Conservation (phyloP, 805 yeast species). For the Pichia rugopelliculosa region DNA sequence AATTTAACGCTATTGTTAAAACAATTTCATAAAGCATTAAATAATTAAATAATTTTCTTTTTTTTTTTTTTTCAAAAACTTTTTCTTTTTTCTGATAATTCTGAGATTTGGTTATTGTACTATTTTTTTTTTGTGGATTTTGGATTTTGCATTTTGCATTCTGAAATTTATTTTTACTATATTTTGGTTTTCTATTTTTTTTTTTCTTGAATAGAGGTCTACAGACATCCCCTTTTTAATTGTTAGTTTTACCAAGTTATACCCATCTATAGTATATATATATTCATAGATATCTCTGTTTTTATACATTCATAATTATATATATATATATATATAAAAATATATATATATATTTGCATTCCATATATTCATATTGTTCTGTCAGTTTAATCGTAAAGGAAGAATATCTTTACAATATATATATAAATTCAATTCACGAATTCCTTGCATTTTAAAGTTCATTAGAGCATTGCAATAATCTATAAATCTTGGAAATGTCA, state of each 20-base stretch:
- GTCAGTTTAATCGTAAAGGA: background rate
- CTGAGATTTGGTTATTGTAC: no score
- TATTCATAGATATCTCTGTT: background rate
- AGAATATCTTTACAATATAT: no score
- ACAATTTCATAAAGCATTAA: no score
- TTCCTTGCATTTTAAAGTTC: background rate
- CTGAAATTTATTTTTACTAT: no score
- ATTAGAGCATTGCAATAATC: background rate
- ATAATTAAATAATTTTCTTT: no score
- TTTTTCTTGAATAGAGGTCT: background rate
- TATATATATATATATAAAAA: background rate
- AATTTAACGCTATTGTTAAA: no score
- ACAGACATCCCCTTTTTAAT: background rate
- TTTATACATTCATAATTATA: background rate
- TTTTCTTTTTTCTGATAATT: no score
- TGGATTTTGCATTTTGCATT: background rate
- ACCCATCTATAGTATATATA: background rate
- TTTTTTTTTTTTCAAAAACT: no score
- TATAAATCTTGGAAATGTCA: background rate
- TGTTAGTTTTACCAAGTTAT: background rate
- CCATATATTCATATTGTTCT: background rate
- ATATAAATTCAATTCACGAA: background rate
- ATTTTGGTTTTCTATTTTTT: background rate
- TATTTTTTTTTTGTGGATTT: no score
- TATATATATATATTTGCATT: background rate